Conservation (phyloP, 164 flowering plant species). For the Houttuynia cordata region DNA sequence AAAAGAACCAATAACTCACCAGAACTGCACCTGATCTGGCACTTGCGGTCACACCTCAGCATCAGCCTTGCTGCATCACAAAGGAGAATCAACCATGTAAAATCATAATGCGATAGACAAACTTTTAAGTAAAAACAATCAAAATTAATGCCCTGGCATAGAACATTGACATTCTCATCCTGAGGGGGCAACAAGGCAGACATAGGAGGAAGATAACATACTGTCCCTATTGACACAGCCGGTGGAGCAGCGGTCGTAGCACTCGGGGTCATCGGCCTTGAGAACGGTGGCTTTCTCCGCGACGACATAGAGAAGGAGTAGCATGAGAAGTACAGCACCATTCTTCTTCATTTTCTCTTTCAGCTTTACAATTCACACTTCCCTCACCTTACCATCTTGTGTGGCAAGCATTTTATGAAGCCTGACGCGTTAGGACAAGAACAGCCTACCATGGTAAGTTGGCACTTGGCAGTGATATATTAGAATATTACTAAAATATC, state of each 20-base stretch:
- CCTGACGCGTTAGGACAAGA: no score
- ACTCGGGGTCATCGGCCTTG: not conserved
- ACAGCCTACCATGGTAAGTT: no score
- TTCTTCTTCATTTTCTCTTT: no score
- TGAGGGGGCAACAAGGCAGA: not conserved
- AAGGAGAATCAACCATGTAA: no score
- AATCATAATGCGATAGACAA: not conserved
- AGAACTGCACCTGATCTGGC: not conserved
- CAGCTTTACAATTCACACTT: no score
- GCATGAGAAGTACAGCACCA: not conserved
- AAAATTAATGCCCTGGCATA: not conserved
- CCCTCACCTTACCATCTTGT: not conserved
- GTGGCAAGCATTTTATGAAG: not conserved
- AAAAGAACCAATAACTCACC: not conserved
- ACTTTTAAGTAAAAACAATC: not conserved
- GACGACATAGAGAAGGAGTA: not conserved
- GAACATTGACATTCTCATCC: not conserved
- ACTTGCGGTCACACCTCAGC: not conserved
- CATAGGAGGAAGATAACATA: not conserved
- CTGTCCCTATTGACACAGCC: not conserved
- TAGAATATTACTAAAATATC: no score
- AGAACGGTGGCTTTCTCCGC: not conserved
- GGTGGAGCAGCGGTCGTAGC: not conserved
- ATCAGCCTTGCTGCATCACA: not conserved
- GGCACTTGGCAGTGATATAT: not conserved